A percentile compares a stretch with the other conserved stretches of the same genome.
Evolutionary conservation across 331 rosid genomes (phyloP).

Genomic region (Spiraea crenata): DNA sequence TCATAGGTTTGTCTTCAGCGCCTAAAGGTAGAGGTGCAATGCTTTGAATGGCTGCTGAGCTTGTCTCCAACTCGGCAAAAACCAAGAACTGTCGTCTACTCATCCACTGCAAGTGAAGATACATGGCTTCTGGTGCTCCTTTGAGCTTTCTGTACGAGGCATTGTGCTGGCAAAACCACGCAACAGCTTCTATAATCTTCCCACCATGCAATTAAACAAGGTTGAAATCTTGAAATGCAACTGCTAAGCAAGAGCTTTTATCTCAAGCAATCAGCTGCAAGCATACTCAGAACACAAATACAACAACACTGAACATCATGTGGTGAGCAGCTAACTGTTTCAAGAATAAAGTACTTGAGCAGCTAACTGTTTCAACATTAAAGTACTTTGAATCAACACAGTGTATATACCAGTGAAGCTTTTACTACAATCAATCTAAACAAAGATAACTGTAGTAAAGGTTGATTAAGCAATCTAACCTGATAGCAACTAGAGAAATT

Average conservation of each 20-base stretch:
- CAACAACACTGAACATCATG: neutral
- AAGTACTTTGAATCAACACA: slow-evolving; percentile 18
- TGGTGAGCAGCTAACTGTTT: neutral
- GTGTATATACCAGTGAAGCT: neutral
- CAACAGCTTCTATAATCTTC: slow-evolving; percentile 77
- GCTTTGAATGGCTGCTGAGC: slow-evolving; percentile 51
- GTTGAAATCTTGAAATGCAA: slow-evolving; percentile 87
- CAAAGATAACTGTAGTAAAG: neutral
- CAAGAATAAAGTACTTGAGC: slow-evolving; percentile 40
- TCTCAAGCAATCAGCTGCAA: slow-evolving; percentile 76
- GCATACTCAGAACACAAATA: slow-evolving; percentile 4
- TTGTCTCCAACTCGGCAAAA: slow-evolving; percentile 90
- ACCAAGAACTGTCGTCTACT: slow-evolving; percentile 84
- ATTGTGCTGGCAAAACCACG: slow-evolving; percentile 80
- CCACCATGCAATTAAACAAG: slow-evolving; percentile 82
- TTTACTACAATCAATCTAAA: neutral
- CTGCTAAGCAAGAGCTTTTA: slow-evolving; percentile 76
- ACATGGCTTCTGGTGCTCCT: slow-evolving; percentile 76
- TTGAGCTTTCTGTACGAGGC: slow-evolving; percentile 63
- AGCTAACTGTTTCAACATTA: slow-evolving; percentile 67
- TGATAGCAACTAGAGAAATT: slow-evolving; percentile 3
- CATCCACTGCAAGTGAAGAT: slow-evolving; percentile 98
- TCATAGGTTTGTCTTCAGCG: slow-evolving; percentile 56
- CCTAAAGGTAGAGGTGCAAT: slow-evolving; percentile 44
- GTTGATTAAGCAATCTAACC: neutral